phyloP scores from a whole-genome alignment of 768 basidiomycete species.

The Mycena galopus region DNA sequence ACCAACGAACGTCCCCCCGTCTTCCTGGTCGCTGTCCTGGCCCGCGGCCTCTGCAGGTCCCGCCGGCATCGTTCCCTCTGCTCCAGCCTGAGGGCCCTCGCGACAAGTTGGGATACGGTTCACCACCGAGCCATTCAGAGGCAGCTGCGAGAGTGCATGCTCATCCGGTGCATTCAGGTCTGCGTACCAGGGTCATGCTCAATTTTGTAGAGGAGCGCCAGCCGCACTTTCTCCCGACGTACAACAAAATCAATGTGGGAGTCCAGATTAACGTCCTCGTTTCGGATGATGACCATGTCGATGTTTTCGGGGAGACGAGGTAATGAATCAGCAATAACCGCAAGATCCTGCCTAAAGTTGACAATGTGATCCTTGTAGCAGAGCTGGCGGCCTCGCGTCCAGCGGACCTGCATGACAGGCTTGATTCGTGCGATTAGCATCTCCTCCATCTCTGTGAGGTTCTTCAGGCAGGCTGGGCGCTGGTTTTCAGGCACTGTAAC shows the following conservation, averaged over 20 bases:
- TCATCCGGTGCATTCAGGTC: conserved; percentile 9
- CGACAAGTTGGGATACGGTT: conserved; percentile 26
- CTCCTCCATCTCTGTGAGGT: conserved; percentile 29
- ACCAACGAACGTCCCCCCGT: not conserved
- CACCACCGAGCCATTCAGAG: conserved; percentile 23
- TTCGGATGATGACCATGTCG: conserved; percentile 33
- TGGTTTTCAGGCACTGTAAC: not conserved
- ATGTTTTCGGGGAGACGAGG: conserved; percentile 27
- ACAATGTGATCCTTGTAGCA: conserved; percentile 32
- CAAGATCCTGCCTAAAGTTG: conserved; percentile 26
- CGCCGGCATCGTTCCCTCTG: not conserved
- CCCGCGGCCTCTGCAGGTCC: conserved; percentile 3
- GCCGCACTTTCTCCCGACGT: conserved; percentile 21
- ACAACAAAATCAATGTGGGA: not conserved
- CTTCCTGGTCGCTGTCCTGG: not conserved
- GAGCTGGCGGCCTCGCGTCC: conserved; percentile 29
- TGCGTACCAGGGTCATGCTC: conserved; percentile 21
- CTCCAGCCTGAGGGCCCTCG: conserved; percentile 1
- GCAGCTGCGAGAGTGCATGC: conserved; percentile 14
- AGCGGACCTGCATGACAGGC: conserved; percentile 32
- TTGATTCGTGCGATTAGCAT: conserved; percentile 29
- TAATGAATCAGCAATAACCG: conserved; percentile 4
- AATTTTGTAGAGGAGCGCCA: conserved; percentile 29
- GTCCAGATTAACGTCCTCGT: conserved; percentile 1
- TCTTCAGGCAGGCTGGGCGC: conserved; percentile 2